Conservation (phyloP, 148 eudicot genomes). For the Spergularia marina region DNA sequence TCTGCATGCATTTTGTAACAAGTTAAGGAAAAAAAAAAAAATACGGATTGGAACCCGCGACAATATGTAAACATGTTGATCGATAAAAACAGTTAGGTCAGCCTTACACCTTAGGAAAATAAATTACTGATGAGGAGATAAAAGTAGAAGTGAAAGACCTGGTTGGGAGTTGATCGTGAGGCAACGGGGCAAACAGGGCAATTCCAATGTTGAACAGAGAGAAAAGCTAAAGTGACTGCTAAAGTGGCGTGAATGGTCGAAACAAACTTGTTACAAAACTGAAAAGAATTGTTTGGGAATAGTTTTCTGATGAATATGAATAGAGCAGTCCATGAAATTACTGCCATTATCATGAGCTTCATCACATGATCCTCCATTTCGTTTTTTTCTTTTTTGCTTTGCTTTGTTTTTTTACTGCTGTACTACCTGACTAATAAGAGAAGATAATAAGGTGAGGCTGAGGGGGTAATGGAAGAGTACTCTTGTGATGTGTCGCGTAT, state of each 20-base stretch:
- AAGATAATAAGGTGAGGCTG: no score
- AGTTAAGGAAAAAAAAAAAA: no score
- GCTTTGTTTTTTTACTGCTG: no score
- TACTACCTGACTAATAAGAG: no score
- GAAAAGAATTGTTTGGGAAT: conserved; percentile 57
- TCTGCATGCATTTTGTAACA: conserved; percentile 35
- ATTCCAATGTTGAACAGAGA: conserved; percentile 68
- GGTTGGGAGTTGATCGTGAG: conserved; percentile 58
- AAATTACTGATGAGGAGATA: no score
- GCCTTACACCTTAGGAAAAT: no score
- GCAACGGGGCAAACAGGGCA: conserved; percentile 77
- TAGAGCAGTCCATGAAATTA: conserved; percentile 55
- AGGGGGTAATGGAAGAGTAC: no score
- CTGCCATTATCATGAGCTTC: conserved; percentile 41
- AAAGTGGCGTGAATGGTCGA: conserved; percentile 64
- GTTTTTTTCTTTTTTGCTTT: no score
- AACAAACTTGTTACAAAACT: conserved; percentile 72
- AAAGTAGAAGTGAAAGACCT: conserved; percentile 36
- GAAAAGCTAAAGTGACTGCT: conserved; percentile 49
- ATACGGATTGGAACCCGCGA: no score
- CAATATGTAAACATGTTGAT: no score
- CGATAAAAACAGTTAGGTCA: no score
- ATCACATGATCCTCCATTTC: conserved; percentile 58
- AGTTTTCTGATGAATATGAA: conserved; percentile 51
- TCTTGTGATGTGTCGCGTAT: no score